Base-by-base conservation (phyloP, 2,329 filamentous ascomycete genomes). In the Metarhizium album region DNA sequence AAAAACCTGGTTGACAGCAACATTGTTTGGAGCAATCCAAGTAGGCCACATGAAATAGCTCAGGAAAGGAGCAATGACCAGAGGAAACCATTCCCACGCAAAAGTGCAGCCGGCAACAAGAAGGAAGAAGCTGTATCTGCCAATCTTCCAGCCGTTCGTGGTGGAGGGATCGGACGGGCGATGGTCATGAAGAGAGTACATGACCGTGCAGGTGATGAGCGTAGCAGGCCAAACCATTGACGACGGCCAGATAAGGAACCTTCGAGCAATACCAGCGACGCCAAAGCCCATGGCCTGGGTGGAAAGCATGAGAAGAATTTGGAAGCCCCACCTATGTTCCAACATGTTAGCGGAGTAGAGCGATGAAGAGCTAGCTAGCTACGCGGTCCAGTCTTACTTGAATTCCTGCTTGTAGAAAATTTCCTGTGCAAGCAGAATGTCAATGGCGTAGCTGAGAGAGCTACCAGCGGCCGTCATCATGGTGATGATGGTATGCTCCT, bases 171-270 rank as follows among this genome's bases (percentile, higher is more conserved):
- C 73, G 0, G 76, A 71, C 24, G 68, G 63, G 13, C 70, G 70
- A 57, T 77, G 75, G 57, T 86, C 81, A 61, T 87, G 82, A 40
- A 87, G 71, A 2, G 81, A 77, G 59, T 81, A 76, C 62, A 84
- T 82, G 33, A 86, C 71, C 2, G 80, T 73, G 40, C 76, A 73
- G 59, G 81, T 84, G 59, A 83, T 77, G 33, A 82, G 67, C 27
- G 76, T 74, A 22, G 74, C 71, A 1, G 80, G 80, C 80, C 80
- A 84, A 48, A 84, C 77, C 79, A 83, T 83, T 48, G 78, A 74
- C 2, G 80, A 78, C 1, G 79, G 81, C 64, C 70, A 77, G 24
- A 80, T 73, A 27, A 84, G 71, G 64, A 80, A 84, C 35, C 78
- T 73, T 22, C 79, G 70, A 27, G 73, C 70, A 51, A 84, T 61